Evolutionary conservation across 768 basidiomycete genomes (phyloP), one percentile per base, ranked within the genome.

Genomic region (Dendrothele bispora): DNA sequence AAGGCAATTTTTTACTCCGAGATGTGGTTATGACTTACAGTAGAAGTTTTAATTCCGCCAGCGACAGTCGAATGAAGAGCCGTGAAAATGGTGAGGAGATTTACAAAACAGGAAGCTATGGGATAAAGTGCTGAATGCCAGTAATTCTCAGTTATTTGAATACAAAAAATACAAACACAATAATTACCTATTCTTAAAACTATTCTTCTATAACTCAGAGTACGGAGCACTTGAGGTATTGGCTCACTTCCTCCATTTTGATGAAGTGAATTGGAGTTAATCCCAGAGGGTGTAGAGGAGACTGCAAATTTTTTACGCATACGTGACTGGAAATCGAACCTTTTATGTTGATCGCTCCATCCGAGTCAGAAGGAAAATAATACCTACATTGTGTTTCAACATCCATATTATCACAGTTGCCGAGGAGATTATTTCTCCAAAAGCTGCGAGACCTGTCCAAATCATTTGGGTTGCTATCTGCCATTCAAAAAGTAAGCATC

Each of bases 361-460:
- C 43, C 2, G 29, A n/a, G n/a, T n/a, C n/a, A n/a, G 6, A 4
- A 24, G 12, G 7, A 25, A 26, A 20, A 43, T n/a, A 22, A 34
- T 54, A 35, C 58, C 44, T 43, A 64, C 62, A 43, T 65, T 56
- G 39, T 57, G 56, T 15, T 35, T 47, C 21, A 57, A n/a, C 39
- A 57, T 43, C 34, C 39, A 55, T 27, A 52, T 28, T 5, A 57
- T 32, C 21, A 57, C 56, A 3, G 43, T 37, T 8, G 39, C 11
- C 3, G 53, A 32, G 20, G 44, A 26, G 3, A 43, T 12, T 14
- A 57, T 32, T 35, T 57, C 56, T 7, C 53, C 56, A 2, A 48
- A 22, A 21, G 52, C 53, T 12, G 53, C 43, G 4, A 57, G 20
- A 7, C 49, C 8, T 20, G 56, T 50, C 56, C 56, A 57, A 17